phyloP scores from a whole-genome alignment of 2,329 filamentous ascomycete species.

The Botrytis paeoniae region DNA sequence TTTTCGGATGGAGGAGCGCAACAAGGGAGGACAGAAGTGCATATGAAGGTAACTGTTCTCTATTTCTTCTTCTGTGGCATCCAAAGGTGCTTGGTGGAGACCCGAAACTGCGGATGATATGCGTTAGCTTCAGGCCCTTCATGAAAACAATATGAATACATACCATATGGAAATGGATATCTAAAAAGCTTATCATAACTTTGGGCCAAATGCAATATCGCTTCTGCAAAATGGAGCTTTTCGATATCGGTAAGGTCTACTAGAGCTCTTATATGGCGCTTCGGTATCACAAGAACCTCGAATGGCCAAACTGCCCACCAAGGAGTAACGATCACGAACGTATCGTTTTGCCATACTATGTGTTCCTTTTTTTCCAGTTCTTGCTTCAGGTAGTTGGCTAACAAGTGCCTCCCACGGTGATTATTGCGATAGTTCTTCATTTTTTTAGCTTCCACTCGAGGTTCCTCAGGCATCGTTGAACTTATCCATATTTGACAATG shows the following conservation, averaged over 20 bases:
- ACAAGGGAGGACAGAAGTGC: neutral
- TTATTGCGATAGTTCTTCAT: no score
- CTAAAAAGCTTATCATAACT: neutral
- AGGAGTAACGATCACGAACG: no score
- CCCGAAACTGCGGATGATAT: neutral
- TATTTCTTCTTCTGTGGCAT: neutral
- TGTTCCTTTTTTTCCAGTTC: no score
- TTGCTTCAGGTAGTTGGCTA: no score
- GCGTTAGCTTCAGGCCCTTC: neutral
- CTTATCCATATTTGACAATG: no score
- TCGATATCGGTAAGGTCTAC: neutral
- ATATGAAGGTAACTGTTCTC: neutral
- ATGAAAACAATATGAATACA: neutral
- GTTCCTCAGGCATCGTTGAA: no score
- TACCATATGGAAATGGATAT: neutral
- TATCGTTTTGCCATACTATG: no score
- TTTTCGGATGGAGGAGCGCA: neutral
- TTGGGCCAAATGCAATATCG: neutral
- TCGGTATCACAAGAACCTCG: neutral
- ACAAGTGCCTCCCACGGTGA: no score
- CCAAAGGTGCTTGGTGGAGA: neutral
- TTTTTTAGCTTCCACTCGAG: no score
- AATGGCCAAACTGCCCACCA: neutral
- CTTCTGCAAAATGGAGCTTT: neutral
- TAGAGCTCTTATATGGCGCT: neutral